These are phyloP conservation scores for Aspergillus glaucus DNA, from an alignment of 2,329 filamentous ascomycete species.

Conservation along the genomic window DNA sequence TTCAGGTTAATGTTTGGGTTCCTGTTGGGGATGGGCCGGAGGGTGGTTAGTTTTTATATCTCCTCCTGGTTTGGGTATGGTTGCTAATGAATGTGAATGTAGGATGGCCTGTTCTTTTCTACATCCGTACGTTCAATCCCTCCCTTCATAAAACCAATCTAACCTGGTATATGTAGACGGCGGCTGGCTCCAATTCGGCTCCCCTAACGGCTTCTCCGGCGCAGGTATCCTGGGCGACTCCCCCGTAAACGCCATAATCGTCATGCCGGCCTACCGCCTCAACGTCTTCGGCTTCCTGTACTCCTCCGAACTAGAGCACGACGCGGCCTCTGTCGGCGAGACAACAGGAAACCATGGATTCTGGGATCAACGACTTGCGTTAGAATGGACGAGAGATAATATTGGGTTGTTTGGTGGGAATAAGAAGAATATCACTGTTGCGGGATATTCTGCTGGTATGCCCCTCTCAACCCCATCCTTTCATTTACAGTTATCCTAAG, in stretches of 20 bases:
- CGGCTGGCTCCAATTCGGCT: constrained; percentile 53
- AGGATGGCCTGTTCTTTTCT: constrained; percentile 55
- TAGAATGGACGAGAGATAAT: constrained; percentile 52
- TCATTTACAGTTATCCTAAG: background rate
- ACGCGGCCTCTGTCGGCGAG: constrained; percentile 32
- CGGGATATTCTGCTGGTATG: constrained; percentile 50
- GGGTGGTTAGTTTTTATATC: constrained; percentile 25
- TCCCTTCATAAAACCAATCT: background rate
- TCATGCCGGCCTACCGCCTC: constrained; percentile 52
- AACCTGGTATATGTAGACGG: constrained; percentile 30
- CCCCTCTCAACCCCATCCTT: background rate
- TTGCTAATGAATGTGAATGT: background rate
- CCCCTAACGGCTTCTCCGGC: constrained; percentile 43
- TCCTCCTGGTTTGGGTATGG: background rate
- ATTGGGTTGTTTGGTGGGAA: constrained; percentile 49
- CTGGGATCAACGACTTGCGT: constrained; percentile 51
- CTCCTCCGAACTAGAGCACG: constrained; percentile 41
- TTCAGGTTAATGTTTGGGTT: constrained; percentile 52
- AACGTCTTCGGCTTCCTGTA: constrained; percentile 53
- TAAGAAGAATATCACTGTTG: constrained; percentile 46
- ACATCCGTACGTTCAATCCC: constrained; percentile 42
- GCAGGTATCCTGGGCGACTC: constrained; percentile 46
- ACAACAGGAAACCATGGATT: constrained; percentile 48
- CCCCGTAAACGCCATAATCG: constrained; percentile 44
- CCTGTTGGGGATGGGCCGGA: constrained; percentile 42